phyloP scores from a whole-genome alignment of 2,329 filamentous ascomycete genomes.

The Clonostachys byssicola region DNA sequence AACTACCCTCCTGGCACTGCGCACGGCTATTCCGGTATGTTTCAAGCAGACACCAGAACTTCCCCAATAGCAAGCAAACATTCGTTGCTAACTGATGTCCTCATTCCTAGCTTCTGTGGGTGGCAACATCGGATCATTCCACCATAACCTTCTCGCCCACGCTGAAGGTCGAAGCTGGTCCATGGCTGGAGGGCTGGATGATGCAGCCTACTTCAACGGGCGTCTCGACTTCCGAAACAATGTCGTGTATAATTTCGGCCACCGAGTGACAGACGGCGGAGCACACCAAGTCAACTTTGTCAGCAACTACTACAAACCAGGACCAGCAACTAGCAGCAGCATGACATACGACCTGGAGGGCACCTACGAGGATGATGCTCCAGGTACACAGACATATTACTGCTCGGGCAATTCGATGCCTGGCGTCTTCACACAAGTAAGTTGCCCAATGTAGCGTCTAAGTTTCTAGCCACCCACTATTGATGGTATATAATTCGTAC shows the following conservation, averaged over 20 bases:
- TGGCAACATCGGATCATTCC: constrained; percentile 24
- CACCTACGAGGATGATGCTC: constrained; percentile 21
- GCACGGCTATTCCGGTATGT: constrained; percentile 12
- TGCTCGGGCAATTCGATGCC: constrained; percentile 24
- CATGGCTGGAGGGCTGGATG: constrained; percentile 21
- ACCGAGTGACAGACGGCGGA: constrained; percentile 23
- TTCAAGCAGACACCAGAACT: background rate
- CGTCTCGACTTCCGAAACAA: constrained; percentile 25
- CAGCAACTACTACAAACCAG: constrained; percentile 23
- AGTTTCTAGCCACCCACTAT: no score
- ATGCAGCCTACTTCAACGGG: constrained; percentile 20
- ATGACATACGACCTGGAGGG: constrained; percentile 10
- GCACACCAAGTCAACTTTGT: constrained; percentile 23
- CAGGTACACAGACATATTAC: constrained; percentile 23
- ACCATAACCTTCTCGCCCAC: constrained; percentile 24
- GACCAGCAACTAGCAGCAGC: constrained; percentile 15
- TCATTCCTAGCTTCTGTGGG: constrained; percentile 16
- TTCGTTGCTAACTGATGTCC: background rate
- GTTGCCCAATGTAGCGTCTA: no score
- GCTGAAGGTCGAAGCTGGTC: constrained; percentile 25
- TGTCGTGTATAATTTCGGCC: constrained; percentile 26
- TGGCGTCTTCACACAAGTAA: constrained; percentile 14
- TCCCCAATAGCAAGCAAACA: no score
- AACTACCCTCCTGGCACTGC: constrained; percentile 24
- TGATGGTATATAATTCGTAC: no score